phyloP scores from a whole-genome alignment of 164 flowering plant species.

The Litsea cubeba region DNA sequence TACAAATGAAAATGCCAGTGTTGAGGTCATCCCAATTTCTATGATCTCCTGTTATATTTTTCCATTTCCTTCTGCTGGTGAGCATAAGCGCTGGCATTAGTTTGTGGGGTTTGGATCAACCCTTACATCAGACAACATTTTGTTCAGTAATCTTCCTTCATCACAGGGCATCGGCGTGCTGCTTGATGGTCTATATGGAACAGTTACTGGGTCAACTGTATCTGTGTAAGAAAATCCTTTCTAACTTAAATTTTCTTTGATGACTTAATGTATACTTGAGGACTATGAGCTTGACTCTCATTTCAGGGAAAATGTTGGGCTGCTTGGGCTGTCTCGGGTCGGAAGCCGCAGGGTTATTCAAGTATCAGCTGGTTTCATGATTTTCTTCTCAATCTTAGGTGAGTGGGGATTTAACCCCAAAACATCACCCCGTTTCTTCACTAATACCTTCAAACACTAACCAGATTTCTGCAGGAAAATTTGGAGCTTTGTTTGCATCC shows the following conservation, averaged over 20 bases:
- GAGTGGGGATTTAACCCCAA: constrained; percentile 23
- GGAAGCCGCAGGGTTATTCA: constrained; percentile 68
- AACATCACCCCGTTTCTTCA: not conserved
- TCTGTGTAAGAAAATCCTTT: constrained; percentile 24
- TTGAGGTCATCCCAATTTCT: not conserved
- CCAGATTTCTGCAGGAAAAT: constrained; percentile 25
- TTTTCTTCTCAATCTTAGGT: constrained; percentile 71
- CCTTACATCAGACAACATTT: not conserved
- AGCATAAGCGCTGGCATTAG: not conserved
- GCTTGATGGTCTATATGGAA: constrained; percentile 34
- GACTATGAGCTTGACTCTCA: not conserved
- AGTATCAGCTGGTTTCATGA: constrained; percentile 66
- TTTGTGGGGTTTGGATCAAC: not conserved
- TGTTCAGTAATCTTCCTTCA: not conserved
- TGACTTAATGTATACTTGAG: not conserved
- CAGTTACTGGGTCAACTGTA: constrained; percentile 31
- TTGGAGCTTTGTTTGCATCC: constrained; percentile 37
- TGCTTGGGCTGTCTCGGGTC: constrained; percentile 52
- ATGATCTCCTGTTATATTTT: not conserved
- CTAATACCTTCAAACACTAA: not conserved
- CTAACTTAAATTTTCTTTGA: not conserved
- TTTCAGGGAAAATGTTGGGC: constrained; percentile 57
- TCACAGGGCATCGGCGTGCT: constrained; percentile 33
- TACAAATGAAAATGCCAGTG: not conserved
- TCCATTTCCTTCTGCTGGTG: not conserved